Evolutionary conservation across 2,329 filamentous ascomycete species (phyloP), one percentile per base, ranked within the genome.

Genomic region (Bimuria novae-zelandiae): DNA sequence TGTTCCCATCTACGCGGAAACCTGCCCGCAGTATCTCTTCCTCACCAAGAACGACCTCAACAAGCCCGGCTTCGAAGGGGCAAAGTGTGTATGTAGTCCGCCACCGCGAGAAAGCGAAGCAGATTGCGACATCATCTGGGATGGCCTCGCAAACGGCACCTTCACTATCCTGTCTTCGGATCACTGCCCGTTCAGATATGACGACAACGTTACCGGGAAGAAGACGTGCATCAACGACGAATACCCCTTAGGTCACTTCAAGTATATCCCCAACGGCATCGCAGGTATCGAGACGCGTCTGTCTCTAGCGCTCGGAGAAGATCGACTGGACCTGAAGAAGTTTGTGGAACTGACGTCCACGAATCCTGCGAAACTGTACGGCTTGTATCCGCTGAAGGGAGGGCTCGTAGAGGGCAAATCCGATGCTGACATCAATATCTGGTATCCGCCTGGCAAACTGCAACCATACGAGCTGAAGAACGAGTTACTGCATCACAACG

Each of bases 261-360:
- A 78, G 40, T 79, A 82, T 51, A 83, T 85, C 35, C 82, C 83
- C 6, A 85, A 85, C 59, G 83, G 83, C 4, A 72, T 80, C 40
- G 81, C 83, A 0, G 83, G 83, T 0, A 75, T 86, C 22, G 83
- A 86, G 69, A 85, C 83, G 1, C 69, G 82, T 1, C 68, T 85
- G 17, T 70, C 81, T 0, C 68, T 84, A 3, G 73, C 76, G 0
- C 70, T 83, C 27, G 65, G 70, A 22, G 62, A 56, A 1, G 32
- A 55, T n/a, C 69, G 76, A 16, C 71, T 84, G 7, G 61, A 75
- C 2, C 58, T 80, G 3, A 76, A 75, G 19, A 79, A 77, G 54
- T 82, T 84, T 52, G 82, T 85, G 11, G 79, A 82, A 57, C 73
- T 84, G 7, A 83, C 80, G 0, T 74, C 74, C 16, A 80, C 81